These are phyloP conservation scores for Fennellomyces sp. DNA, from an alignment of 371 early-diverging fungal species.

Conservation along the genomic window DNA sequence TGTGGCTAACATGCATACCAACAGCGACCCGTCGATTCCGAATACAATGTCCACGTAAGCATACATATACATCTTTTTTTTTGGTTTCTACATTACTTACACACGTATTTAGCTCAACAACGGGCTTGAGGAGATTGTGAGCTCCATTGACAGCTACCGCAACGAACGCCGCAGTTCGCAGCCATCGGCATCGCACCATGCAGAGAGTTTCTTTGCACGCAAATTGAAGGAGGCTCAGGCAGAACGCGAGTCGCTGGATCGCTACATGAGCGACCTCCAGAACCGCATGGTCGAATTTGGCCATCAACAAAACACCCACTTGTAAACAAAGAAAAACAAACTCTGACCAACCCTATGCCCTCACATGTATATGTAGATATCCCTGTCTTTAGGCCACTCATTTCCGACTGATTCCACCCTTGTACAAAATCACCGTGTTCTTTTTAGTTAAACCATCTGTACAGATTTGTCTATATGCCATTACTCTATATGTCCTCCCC, in stretches of 20 bases:
- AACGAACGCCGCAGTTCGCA: slow-evolving; percentile 6
- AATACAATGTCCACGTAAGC: background rate
- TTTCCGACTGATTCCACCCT: background rate
- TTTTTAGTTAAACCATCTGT: no score
- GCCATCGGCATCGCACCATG: background rate
- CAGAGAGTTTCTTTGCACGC: slow-evolving; percentile 15
- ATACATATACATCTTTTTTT: background rate
- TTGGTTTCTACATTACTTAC: no score
- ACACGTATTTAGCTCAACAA: slow-evolving; percentile 18
- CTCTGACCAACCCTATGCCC: no score
- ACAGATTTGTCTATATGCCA: background rate
- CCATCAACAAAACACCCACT: background rate
- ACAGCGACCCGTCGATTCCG: background rate
- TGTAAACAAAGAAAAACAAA: slow-evolving; percentile 4
- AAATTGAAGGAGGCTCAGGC: slow-evolving; percentile 15
- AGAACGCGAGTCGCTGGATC: slow-evolving; percentile 26
- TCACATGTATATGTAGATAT: no score
- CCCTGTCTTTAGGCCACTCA: background rate
- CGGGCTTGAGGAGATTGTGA: slow-evolving; percentile 26
- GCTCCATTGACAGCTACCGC: slow-evolving; percentile 11
- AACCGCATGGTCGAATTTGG: slow-evolving; percentile 13
- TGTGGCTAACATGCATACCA: no score
- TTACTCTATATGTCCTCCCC: no score
- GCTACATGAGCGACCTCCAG: slow-evolving; percentile 23
- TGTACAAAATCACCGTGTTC: background rate